Base-by-base conservation (phyloP, 306 rosid species). In the Spatholobus suberectus region DNA sequence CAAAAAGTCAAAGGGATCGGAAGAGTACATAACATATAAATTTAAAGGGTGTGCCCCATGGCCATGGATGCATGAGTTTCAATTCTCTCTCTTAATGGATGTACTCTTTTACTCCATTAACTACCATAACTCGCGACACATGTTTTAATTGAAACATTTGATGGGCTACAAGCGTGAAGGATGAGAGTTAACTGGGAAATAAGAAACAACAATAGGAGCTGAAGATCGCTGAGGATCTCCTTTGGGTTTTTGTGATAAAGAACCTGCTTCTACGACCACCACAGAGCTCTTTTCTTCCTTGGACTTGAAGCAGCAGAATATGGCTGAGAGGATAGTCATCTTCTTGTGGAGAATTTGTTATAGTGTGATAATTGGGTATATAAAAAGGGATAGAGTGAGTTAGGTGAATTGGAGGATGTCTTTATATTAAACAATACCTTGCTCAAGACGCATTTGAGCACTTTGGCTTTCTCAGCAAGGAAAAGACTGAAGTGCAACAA, bases 141-240 rank as follows among this genome's bases (percentile, higher is more conserved):
- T n/a, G n/a, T n/a, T n/a, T n/a, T n/a, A n/a, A n/a, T n/a, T 29
- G 6, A 37, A 11, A 13, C 47, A 41, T 41, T 8, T n/a, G 8
- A 18, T 40, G 75, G 20, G 74, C 59, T 83, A 83, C 83, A 87
- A 83, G 8, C 72, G 86, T 58, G 90, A 87, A 44, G 86, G 88
- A 0, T 77, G 85, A 32, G 88, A 87, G 17, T 84, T 84, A 73
- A 81, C 71, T n/a, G 90, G 88, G 29, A 87, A 87, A 70, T 84
- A 58, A 0, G 90, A 77, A 66, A 29, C 86, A 29, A 87, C 84
- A 67, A 87, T 81, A 10, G 88, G 86, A 81, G 86, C 79, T 23
- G 85, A 6, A 18, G 83, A 77, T 81, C 29, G 51, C 3, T 76
- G 24, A 11, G 70, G 59, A 26, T 62, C 78, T 37, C 5, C 13